A percentile compares a stretch with the other conserved stretches of the same genome.
Evolutionary conservation across 805 yeast genomes (phyloP).

Genomic region (Wickerhamomyces silvicola): DNA sequence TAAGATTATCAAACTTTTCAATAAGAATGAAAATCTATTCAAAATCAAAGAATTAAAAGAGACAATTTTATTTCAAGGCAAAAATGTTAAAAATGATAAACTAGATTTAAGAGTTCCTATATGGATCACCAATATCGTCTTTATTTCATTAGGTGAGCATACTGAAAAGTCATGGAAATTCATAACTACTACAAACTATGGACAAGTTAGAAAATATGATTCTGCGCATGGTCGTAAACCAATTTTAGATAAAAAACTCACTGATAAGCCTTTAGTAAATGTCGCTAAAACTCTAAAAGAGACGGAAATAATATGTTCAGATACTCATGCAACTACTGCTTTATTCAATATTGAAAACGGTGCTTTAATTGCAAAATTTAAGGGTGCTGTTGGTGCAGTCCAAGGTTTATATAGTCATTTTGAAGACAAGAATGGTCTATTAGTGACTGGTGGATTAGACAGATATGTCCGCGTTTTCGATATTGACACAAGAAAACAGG

Average conservation of each 20-base stretch:
- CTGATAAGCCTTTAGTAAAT: constrained; percentile 48
- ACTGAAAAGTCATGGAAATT: constrained; percentile 39
- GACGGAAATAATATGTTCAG: constrained; percentile 57
- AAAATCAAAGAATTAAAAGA: constrained; percentile 21
- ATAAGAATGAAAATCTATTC: constrained; percentile 21
- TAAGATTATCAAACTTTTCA: constrained; percentile 37
- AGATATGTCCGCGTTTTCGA: constrained; percentile 79
- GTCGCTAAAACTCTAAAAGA: constrained; percentile 17
- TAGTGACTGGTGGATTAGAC: constrained; percentile 82
- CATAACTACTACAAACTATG: constrained; percentile 65
- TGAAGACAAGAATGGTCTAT: constrained; percentile 30
- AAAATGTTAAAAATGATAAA: constrained; percentile 75
- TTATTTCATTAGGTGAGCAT: constrained; percentile 31
- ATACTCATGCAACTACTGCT: constrained; percentile 60
- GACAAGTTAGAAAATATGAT: constrained; percentile 71
- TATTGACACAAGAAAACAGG: constrained; percentile 44
- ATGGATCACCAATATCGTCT: constrained; percentile 59
- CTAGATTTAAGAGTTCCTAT: constrained; percentile 79
- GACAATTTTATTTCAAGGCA: constrained; percentile 54
- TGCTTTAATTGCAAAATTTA: constrained; percentile 58
- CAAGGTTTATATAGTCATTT: constrained; percentile 22
- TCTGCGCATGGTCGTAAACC: constrained; percentile 68
- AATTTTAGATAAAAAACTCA: constrained; percentile 42
- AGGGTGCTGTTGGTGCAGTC: constrained; percentile 74
- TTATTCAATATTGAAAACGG: constrained; percentile 47